Evolutionary conservation across 306 rosid species (phyloP).

Genomic region (Luffa acutangula): DNA sequence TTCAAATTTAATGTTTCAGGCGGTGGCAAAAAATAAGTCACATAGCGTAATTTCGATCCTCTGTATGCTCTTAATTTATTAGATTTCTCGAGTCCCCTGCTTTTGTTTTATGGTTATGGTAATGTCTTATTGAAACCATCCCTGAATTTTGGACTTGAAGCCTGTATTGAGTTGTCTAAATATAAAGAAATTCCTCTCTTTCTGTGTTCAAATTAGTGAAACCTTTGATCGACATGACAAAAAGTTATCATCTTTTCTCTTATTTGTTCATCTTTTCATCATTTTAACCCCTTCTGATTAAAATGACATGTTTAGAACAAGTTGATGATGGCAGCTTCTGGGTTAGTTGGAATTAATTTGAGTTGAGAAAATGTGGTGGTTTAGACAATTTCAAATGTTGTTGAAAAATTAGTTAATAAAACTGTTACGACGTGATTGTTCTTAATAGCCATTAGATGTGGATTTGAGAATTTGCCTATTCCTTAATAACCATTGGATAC

Average conservation of each 20-base stretch:
- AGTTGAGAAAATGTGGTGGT: neutral
- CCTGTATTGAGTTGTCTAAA: neutral
- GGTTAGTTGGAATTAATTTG: neutral
- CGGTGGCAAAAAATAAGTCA: constrained; percentile 81
- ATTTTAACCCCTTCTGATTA: neutral
- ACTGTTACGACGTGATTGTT: too few relatives aligned
- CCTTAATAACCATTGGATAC: too few relatives aligned
- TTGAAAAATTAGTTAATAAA: too few relatives aligned
- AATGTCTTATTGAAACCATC: constrained; percentile 1
- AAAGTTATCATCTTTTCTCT: neutral
- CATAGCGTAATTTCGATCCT: neutral
- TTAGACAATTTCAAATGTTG: neutral
- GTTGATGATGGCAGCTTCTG: neutral
- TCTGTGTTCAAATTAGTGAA: neutral
- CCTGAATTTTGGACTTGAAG: neutral
- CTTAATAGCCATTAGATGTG: too few relatives aligned
- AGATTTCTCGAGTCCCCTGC: neutral
- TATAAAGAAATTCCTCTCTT: neutral
- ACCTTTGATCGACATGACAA: neutral
- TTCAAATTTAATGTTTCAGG: constrained; percentile 96
- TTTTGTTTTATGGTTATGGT: neutral
- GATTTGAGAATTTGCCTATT: too few relatives aligned
- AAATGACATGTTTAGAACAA: neutral
- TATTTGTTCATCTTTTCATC: neutral
- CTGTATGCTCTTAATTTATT: constrained; percentile 2